Evolutionary conservation across 2,329 filamentous ascomycete species (phyloP), one percentile per base, ranked within the genome.

Genomic region (Sclerotinia subarctica): DNA sequence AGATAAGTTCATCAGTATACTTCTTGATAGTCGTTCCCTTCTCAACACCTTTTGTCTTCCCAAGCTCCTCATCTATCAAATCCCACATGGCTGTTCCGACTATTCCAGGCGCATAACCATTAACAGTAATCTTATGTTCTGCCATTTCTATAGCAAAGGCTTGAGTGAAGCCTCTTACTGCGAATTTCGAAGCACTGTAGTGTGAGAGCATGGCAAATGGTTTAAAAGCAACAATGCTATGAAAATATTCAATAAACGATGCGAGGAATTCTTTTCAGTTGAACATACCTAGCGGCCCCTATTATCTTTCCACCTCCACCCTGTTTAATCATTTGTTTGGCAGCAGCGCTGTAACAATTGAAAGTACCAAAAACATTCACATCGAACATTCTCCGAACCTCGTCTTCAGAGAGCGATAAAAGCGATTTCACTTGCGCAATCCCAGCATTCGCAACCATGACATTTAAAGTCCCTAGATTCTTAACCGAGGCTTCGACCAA

Each of bases 31-130:
- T 84, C 32, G 84, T 82, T 2, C 84, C 84, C 72, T 82, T 84
- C 72, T 81, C 77, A 0, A 79, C 78, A 0, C 84, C 86, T 1
- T 77, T 80, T 68, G 81, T 81, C 74, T 84, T 81, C 0, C 82
- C 85, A 44, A 89, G 70, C 68, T 84, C 83, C 70, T 85, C 83
- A 69, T 90, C 89, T 66, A 91, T 90, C 2, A 86, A 74, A 57
- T 90, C 88, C 88, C 88, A 91, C 88, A 90, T 90, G 0, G 81
- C 80, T 0, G 87, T 90, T 0, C 84, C 86, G 0, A 91, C 87
- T 59, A 91, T 89, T 83, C 4, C 84, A 0, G 89, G 89, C 0
- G 86, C 88, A 72, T 90, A 91, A 0, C 85, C 84, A 71, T 91
- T 91, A 42, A 85, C 88, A 0, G 86, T 90, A 75, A 92, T 91